A percentile compares a stretch with the other conserved stretches of the same genome.
Evolutionary conservation across 306 rosid species (phyloP).

Genomic region (Malus orientalis): DNA sequence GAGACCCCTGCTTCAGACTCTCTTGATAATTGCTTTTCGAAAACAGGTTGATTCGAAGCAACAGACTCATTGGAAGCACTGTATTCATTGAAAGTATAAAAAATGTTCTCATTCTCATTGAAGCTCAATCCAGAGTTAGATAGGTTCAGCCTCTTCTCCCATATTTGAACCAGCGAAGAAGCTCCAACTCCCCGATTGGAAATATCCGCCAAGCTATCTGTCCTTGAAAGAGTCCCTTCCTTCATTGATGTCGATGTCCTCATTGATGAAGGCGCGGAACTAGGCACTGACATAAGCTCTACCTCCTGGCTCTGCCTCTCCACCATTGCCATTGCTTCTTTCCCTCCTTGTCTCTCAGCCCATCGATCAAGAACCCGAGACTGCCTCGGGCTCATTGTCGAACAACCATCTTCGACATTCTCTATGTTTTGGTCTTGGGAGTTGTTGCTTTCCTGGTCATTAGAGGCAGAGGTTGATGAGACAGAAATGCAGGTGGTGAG

Average conservation of each 20-base stretch:
- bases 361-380: constrained; percentile 1
- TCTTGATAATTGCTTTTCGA: constrained; percentile 13
- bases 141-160: constrained; percentile 75
- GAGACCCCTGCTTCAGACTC: constrained; percentile 27
- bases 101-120: constrained; percentile 4
- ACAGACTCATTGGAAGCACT: not conserved
- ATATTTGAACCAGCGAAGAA: constrained; percentile 77
- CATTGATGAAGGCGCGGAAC: not conserved
- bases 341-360: not conserved
- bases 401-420: not conserved
- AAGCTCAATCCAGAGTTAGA: constrained; percentile 11
- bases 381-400: constrained; percentile 10
- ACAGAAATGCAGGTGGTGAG: constrained; percentile 35
- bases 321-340: not conserved
- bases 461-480: constrained; percentile 24
- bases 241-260: constrained; percentile 18
- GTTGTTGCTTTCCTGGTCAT: constrained; percentile 16
- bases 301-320: constrained; percentile 15
- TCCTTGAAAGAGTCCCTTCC: constrained; percentile 16
- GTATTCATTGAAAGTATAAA: not conserved
- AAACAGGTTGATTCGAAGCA: not conserved
- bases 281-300: constrained; percentile 9
- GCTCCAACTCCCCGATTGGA: constrained; percentile 60
- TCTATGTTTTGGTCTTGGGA: not conserved
- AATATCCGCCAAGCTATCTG: constrained; percentile 15